Evolutionary conservation across 768 basidiomycete species (phyloP).

Genomic region (Suillus lakei): DNA sequence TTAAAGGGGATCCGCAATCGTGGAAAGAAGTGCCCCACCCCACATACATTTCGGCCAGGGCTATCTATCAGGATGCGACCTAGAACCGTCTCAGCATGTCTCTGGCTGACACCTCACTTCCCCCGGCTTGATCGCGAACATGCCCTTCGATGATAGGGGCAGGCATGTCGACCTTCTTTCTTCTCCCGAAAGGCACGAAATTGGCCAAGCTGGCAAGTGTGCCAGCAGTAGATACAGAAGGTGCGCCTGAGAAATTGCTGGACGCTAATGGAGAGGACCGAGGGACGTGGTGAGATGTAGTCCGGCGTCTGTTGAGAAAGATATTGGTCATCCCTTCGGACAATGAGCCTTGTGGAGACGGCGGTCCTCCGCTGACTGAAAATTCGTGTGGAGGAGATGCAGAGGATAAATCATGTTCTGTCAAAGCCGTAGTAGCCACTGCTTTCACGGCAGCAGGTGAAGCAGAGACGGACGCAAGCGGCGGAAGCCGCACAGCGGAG

Average conservation of each 20-base stretch:
- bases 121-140: slow-evolving; percentile 20
- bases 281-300: slow-evolving; percentile 63
- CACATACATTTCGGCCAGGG: neutral
- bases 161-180: slow-evolving; percentile 39
- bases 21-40: neutral
- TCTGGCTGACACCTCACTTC: slow-evolving; percentile 40
- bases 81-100: slow-evolving; percentile 41
- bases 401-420: slow-evolving; percentile 56
- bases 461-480: slow-evolving; percentile 52
- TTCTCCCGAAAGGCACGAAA: slow-evolving; percentile 68
- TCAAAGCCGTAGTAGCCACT: slow-evolving; percentile 68
- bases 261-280: slow-evolving; percentile 52
- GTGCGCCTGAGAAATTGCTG: slow-evolving; percentile 14
- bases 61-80: neutral
- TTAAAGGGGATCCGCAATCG: neutral
- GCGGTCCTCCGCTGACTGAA: slow-evolving; percentile 42
- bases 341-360: slow-evolving; percentile 65
- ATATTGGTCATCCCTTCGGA: slow-evolving; percentile 62
- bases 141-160: slow-evolving; percentile 30
- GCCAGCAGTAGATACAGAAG: slow-evolving; percentile 49
- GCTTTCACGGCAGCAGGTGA: slow-evolving; percentile 56
- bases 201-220: slow-evolving; percentile 64
- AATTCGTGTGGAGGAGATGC: slow-evolving; percentile 42
- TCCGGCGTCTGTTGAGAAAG: slow-evolving; percentile 53
- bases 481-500: slow-evolving; percentile 65